These are phyloP conservation scores for Hypomyces rosellus DNA, from an alignment of 2,329 filamentous ascomycete species.

Conservation along the genomic window DNA sequence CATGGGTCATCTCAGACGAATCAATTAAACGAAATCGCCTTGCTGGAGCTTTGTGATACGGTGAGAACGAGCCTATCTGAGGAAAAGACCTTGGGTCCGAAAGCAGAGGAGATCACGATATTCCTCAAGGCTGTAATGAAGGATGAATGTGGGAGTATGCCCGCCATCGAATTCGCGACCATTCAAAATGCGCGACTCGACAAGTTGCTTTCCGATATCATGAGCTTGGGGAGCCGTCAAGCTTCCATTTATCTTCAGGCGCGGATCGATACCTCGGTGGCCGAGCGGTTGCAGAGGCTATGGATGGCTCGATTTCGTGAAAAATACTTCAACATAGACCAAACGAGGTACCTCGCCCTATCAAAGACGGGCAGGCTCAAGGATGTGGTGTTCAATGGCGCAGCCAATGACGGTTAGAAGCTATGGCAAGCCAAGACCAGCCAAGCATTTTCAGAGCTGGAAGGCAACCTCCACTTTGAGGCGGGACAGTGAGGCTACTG, in stretches of 20 bases:
- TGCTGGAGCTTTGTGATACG: conserved; percentile 38
- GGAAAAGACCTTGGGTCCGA: conserved; percentile 24
- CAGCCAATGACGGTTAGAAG: conserved; percentile 22
- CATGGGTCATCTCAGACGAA: neutral
- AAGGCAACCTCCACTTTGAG: conserved; percentile 37
- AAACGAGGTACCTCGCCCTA: conserved; percentile 33
- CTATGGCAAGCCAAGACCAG: conserved; percentile 32
- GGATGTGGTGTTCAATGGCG: conserved; percentile 34
- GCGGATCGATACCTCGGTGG: conserved; percentile 29
- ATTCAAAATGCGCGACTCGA: conserved; percentile 35
- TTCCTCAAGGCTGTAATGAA: conserved; percentile 34
- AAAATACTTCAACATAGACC: conserved; percentile 40
- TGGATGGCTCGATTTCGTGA: conserved; percentile 41
- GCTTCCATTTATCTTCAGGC: conserved; percentile 23
- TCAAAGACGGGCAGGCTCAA: conserved; percentile 32
- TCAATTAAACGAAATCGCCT: conserved; percentile 7
- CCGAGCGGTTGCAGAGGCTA: conserved; percentile 32
- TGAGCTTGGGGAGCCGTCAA: conserved; percentile 24
- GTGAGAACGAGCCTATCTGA: conserved; percentile 31
- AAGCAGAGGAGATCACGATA: conserved; percentile 29
- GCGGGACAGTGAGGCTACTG: conserved; percentile 41
- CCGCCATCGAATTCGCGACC: conserved; percentile 32
- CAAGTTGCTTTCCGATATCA: conserved; percentile 38
- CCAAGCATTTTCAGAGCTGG: conserved; percentile 32
- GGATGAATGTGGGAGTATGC: conserved; percentile 30